Evolutionary conservation across 495 filamentous ascomycete genomes (phyloP).

Genomic region (Hapsidospora chrysogenum): DNA sequence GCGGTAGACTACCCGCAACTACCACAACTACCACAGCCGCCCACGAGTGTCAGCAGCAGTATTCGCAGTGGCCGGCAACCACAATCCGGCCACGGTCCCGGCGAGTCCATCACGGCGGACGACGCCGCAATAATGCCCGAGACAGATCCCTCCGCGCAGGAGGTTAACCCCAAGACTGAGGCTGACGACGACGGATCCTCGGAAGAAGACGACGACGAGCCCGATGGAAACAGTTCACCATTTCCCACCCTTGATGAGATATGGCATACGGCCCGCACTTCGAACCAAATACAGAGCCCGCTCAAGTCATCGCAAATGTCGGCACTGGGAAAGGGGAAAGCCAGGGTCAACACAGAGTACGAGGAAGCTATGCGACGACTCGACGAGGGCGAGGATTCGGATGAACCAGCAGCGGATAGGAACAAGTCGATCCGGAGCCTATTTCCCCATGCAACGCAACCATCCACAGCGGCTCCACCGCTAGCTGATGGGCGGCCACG

Average conservation of each 20-base stretch:
- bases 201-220: neutral
- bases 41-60: too few relatives aligned
- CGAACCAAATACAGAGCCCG: conserved; percentile 6
- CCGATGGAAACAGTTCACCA: conserved; percentile 7
- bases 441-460: conserved; percentile 4
- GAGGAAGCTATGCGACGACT: conserved; percentile 18
- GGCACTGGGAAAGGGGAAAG: conserved; percentile 4
- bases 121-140: conserved; percentile 5
- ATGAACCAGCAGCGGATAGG: neutral
- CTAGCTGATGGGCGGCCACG: neutral
- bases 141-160: neutral
- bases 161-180: neutral
- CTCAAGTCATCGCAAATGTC: conserved; percentile 5
- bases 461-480: neutral
- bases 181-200: neutral
- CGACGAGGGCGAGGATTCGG: conserved; percentile 11
- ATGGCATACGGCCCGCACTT: conserved; percentile 13
- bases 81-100: conserved; percentile 15
- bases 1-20: conserved; percentile 12
- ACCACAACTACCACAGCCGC: too few relatives aligned
- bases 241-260: conserved; percentile 20
- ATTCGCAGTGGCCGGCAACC: conserved; percentile 21
- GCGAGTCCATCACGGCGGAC: too few relatives aligned
- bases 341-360: conserved; percentile 11
- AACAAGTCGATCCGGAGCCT: neutral